These are phyloP conservation scores for Soucietia sequanensis DNA, from an alignment of 805 yeast genomes.

Conservation along the genomic window DNA sequence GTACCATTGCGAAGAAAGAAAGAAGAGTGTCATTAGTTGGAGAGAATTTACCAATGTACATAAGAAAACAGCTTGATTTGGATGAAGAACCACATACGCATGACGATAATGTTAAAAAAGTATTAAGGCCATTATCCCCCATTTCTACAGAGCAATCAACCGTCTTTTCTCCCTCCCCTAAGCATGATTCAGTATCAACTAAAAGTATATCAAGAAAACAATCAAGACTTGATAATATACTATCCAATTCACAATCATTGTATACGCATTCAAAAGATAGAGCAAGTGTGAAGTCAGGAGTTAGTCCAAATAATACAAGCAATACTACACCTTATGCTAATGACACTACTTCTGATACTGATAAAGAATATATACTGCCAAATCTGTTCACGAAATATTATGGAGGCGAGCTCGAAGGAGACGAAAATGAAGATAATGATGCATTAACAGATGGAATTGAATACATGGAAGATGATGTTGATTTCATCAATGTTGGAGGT, in stretches of 20 bases:
- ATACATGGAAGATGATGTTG: conserved; percentile 26
- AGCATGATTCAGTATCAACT: conserved; percentile 1
- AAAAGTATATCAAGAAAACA: conserved; percentile 12
- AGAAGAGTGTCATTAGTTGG: conserved; percentile 36
- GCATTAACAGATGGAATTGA: conserved; percentile 12
- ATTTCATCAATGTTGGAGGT: conserved; percentile 24
- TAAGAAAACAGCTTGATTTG: conserved; percentile 21
- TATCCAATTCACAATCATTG: conserved; percentile 36
- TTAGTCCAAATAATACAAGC: conserved; percentile 1
- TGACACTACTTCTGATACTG: conserved; percentile 14
- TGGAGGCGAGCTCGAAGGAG: conserved; percentile 17
- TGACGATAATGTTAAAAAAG: background rate
- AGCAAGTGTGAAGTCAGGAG: conserved; percentile 7
- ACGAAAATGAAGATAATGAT: conserved; percentile 20
- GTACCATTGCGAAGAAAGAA: conserved; percentile 2
- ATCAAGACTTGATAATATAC: conserved; percentile 29
- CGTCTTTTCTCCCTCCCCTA: no score
- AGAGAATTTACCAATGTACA: conserved; percentile 35
- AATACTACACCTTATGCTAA: conserved; percentile 8
- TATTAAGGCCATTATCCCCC: no score
- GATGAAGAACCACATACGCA: background rate
- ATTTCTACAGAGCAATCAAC: background rate
- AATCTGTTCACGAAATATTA: conserved; percentile 31
- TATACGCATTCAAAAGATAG: conserved; percentile 26
- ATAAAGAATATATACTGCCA: conserved; percentile 42